Base-by-base conservation (phyloP, 306 rosid genomes). In the Quercus wislizeni region DNA sequence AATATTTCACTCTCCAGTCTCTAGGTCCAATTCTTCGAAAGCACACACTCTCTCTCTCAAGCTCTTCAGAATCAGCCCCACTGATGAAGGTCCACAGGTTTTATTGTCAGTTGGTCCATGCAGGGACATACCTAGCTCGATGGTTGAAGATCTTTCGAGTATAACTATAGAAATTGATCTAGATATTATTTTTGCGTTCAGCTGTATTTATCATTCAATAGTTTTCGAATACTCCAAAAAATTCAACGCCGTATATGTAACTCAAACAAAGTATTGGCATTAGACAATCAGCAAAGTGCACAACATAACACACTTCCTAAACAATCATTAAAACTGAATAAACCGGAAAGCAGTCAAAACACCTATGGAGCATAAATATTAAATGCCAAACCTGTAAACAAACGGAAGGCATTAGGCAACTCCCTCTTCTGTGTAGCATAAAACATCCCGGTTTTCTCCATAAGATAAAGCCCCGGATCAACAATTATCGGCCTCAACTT, bases 391-490 rank as follows among this genome's bases (percentile, higher is more conserved):
- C 99, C 99, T 77, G 90, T 89, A 85, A 95, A 95, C 73, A 93
- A 51, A 51, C 81, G 94, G 85, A 85, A 93, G 18, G 98, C 96
- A 75, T 86, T 79, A n/a, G 99, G 99, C 71, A 90, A 88, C 35
- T 87, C 94, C 85, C 98, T 91, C 83, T 91, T 90, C 82, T 95
- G 98, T 17, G 99, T 85, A 51, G 94, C 99, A 84, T 88, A 89
- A 85, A 95, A 95, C 97, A 95, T 91, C 27, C 87, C 92, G 75
- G 89, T 86, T 80, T 88, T 90, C 86, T 93, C 97, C 21, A 96
- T 78, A 79, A 88, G 97, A 90, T 95, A 95, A 76, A 95, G 88
- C 76, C 98, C 99, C 0, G 97, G 99, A 89, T 95, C 98, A 78
- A 95, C 94, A 77, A 95, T 91, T 52, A 95, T 84, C 5, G 96